A percentile compares a stretch with the other conserved stretches of the same genome.
phyloP scores from a whole-genome alignment of 2,329 filamentous ascomycete species.

The Teratosphaeria nubilosa region DNA sequence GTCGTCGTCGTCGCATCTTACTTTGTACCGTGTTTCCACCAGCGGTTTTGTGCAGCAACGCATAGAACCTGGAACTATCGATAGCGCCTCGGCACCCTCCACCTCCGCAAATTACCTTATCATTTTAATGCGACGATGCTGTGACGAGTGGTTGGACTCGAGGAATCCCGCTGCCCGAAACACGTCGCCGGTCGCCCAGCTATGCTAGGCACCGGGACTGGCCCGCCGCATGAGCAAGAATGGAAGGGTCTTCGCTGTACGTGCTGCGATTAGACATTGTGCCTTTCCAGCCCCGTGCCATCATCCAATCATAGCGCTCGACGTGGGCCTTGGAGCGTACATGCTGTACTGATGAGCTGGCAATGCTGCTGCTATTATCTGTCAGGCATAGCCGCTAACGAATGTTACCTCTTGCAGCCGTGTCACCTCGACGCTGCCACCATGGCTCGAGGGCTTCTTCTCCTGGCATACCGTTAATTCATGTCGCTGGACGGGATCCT shows the following conservation, averaged over 20 bases:
- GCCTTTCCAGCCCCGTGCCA: slow-evolving; percentile 4
- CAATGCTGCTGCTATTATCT: slow-evolving; percentile 20
- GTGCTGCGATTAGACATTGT: slow-evolving; percentile 5
- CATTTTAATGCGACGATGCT: slow-evolving; percentile 8
- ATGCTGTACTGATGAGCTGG: slow-evolving; percentile 25
- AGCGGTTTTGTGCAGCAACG: neutral
- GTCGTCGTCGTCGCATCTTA: neutral
- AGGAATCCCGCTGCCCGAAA: neutral
- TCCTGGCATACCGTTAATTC: slow-evolving; percentile 12
- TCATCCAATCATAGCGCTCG: slow-evolving; percentile 16
- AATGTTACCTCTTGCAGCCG: slow-evolving; percentile 21
- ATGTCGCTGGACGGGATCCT: slow-evolving; percentile 12
- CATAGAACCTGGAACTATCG: neutral
- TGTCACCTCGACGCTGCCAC: slow-evolving; percentile 19
- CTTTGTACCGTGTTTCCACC: neutral
- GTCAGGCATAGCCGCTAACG: slow-evolving; percentile 23
- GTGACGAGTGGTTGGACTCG: slow-evolving; percentile 3
- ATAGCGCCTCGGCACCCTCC: neutral
- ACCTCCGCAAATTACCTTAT: slow-evolving; percentile 4
- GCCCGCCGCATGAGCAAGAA: slow-evolving; percentile 12
- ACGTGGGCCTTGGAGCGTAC: slow-evolving; percentile 10
- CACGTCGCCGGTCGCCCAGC: slow-evolving; percentile 10
- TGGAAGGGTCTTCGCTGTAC: slow-evolving; percentile 13
- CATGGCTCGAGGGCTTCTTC: slow-evolving; percentile 17
- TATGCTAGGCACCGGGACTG: slow-evolving; percentile 16